phyloP scores from a whole-genome alignment of 2,329 filamentous ascomycete genomes.

The Chalara sp. region DNA sequence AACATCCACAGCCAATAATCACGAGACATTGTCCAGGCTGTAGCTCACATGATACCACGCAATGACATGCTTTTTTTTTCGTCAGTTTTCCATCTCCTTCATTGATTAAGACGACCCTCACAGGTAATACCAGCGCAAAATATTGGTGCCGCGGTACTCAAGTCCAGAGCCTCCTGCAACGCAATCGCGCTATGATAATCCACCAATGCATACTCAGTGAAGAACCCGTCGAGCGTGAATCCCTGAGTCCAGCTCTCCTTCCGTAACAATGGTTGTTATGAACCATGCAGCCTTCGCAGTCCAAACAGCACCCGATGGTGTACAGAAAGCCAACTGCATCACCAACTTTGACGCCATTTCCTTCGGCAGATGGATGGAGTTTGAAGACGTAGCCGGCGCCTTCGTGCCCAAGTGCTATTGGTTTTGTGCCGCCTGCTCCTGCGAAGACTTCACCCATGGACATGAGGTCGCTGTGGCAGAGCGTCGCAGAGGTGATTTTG shows the following conservation, averaged over 20 bases:
- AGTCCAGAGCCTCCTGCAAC: constrained; percentile 29
- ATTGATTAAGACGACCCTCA: background rate
- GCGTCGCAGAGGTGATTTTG: constrained; percentile 31
- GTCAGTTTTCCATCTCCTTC: background rate
- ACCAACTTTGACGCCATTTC: constrained; percentile 36
- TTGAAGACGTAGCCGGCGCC: constrained; percentile 33
- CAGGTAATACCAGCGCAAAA: constrained; percentile 43
- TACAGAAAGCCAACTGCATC: constrained; percentile 37
- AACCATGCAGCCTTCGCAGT: constrained; percentile 38
- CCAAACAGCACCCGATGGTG: constrained; percentile 37
- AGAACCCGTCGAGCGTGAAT: constrained; percentile 36
- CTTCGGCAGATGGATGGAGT: constrained; percentile 29
- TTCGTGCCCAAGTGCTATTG: constrained; percentile 37
- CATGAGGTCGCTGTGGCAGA: constrained; percentile 33
- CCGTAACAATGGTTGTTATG: constrained; percentile 34
- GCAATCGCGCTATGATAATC: constrained; percentile 37
- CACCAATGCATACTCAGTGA: constrained; percentile 39
- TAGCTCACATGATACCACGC: constrained; percentile 31
- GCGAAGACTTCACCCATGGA: constrained; percentile 5
- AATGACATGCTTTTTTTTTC: constrained; percentile 26
- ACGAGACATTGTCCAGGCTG: constrained; percentile 11
- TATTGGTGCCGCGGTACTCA: constrained; percentile 32
- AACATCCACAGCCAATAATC: constrained; percentile 12
- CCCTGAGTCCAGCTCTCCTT: constrained; percentile 34
- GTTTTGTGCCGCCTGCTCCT: constrained; percentile 12